Evolutionary conservation across 2,329 filamentous ascomycete genomes (phyloP), one percentile per base, ranked within the genome.

Genomic region (Pseudocercospora ulei): DNA sequence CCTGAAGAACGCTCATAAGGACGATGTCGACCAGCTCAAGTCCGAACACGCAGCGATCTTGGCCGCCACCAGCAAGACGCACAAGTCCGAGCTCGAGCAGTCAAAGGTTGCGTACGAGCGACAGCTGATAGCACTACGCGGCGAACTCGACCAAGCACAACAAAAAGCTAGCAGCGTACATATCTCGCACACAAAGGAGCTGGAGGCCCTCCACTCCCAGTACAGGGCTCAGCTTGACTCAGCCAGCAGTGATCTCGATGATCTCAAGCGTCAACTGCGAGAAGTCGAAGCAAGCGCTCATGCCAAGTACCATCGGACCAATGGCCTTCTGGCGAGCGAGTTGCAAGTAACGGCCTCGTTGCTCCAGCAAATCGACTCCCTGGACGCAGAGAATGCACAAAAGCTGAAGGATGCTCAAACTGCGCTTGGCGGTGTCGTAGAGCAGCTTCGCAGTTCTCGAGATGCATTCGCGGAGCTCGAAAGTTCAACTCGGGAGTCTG

Each of bases 11-110:
- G n/a, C n/a, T n/a, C n/a, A n/a, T n/a, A n/a, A n/a, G n/a, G n/a
- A n/a, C n/a, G n/a, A n/a, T n/a, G n/a, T n/a, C n/a, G n/a, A 30
- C 3, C 14, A 16, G 7, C 19, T 43, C n/a, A 46, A 46, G 26
- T 26, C 17, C n/a, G 36, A 40, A 5, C 43, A 45, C 7, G 29
- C 12, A 16, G 8, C 12, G 4, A 17, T 25, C 7, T 20, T 46
- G 1, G 13, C 31, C 12, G 30, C 9, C 14, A 34, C 35, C 3
- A 20, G 38, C 19, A 23, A 39, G 7, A 24, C 16, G 4, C 39
- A 48, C 17, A 35, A 6, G 7, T 29, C 33, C 4, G 35, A 44
- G 30, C 25, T 45, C 3, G 41, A 38, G 26, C 28, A 24, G 19
- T 20, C 41, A 24, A 43, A 19, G 17, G 22, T 30, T 14, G 23